phyloP scores from a whole-genome alignment of 441 rosid species.

The Erodium chrysanthum region DNA sequence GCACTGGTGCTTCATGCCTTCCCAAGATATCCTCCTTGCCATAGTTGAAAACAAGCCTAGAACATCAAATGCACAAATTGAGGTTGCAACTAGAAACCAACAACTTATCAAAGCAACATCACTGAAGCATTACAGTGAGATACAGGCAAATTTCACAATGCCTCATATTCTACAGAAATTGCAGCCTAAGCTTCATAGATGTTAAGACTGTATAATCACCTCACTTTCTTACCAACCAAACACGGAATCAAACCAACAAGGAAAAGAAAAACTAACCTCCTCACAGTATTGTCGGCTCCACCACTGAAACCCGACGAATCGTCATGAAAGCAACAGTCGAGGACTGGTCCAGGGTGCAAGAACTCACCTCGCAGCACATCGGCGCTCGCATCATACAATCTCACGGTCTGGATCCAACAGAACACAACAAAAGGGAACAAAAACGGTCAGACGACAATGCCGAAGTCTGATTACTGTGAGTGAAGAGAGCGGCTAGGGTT shows the following conservation, averaged over 20 bases:
- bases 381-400: constrained; percentile 76
- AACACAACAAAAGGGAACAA: not conserved
- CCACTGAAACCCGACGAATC: constrained; percentile 95
- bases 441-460: too few relatives aligned
- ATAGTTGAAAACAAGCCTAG: constrained; percentile 69
- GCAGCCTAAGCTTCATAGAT: not conserved
- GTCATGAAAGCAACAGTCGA: constrained; percentile 96
- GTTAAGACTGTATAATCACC: not conserved
- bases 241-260: not conserved
- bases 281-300: constrained; percentile 55
- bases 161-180: not conserved
- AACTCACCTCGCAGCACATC: constrained; percentile 74
- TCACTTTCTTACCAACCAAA: not conserved
- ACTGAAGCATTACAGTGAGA: too few relatives aligned
- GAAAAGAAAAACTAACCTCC: constrained; percentile 41
- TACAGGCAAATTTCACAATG: not conserved
- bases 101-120: too few relatives aligned
- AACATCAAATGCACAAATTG: constrained; percentile 5
- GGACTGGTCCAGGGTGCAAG: constrained; percentile 81
- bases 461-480: too few relatives aligned
- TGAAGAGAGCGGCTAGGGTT: not conserved
- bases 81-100: too few relatives aligned
- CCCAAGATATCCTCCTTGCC: constrained; percentile 91
- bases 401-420: constrained; percentile 39
- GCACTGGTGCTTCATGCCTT: constrained; percentile 76